These are phyloP conservation scores for Sambucus nigra DNA, from an alignment of 129 eudicot genomes.

Conservation along the genomic window DNA sequence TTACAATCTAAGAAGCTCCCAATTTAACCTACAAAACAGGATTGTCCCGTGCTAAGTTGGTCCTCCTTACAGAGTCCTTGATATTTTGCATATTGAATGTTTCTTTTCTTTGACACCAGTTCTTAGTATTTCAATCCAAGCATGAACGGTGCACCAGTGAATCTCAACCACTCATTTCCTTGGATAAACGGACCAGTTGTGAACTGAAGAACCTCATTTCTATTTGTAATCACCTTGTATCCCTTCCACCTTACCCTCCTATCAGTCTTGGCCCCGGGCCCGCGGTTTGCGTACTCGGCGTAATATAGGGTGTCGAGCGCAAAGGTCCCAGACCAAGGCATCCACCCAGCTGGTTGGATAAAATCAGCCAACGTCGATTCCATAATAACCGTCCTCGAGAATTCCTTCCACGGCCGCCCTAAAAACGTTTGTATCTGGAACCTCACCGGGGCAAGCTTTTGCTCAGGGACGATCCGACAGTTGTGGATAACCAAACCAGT, in stretches of 20 bases:
- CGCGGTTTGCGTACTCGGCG: conserved; percentile 41
- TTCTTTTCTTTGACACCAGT: background rate
- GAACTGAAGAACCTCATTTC: conserved; percentile 26
- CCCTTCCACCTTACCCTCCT: conserved; percentile 53
- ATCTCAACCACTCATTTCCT: conserved; percentile 32
- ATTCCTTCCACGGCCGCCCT: conserved; percentile 54
- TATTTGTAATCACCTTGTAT: conserved; percentile 23
- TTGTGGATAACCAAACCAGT: conserved; percentile 53
- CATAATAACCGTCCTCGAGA: conserved; percentile 42
- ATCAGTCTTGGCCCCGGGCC: conserved; percentile 45
- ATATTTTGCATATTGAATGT: background rate
- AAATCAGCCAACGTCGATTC: conserved; percentile 37
- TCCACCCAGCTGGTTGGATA: conserved; percentile 53
- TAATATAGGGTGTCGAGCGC: conserved; percentile 34
- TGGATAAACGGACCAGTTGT: conserved; percentile 33
- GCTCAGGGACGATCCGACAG: conserved; percentile 34
- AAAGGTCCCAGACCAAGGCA: conserved; percentile 40
- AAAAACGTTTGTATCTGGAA: conserved; percentile 27
- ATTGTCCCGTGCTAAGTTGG: background rate
- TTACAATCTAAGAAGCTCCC: background rate
- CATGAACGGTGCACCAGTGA: conserved; percentile 19
- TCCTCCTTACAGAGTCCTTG: background rate
- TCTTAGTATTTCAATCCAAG: conserved; percentile 24
- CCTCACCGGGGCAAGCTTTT: conserved; percentile 16
- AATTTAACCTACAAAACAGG: background rate